Evolutionary conservation across 129 eudicot genomes (phyloP), one percentile per base, ranked within the genome.

Genomic region (Lonicera japonica): DNA sequence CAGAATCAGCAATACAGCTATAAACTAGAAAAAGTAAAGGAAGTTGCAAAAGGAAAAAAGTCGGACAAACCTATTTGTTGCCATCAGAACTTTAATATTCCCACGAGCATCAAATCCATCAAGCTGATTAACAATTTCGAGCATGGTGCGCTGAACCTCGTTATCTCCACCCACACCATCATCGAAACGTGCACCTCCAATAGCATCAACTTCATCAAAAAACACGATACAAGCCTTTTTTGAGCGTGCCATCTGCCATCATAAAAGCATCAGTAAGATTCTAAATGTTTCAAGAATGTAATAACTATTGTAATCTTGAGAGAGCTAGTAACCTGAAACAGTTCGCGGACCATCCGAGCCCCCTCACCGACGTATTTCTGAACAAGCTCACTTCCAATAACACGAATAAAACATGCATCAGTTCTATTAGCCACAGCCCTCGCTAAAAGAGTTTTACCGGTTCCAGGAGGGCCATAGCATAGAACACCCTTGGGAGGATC

Each of bases 51-150:
- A 17, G 16, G 13, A 43, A 43, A 8, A 43, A 10, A 14, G n/a
- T 20, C 55, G 4, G 8, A 7, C 24, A 24, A 15, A 94, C 99
- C 99, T 82, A 67, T 94, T 94, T 19, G 99, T 94, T 36, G 99
- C 99, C 99, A 94, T 94, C 0, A 94, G 87, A 59, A 94, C 96
- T 69, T 94, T 94, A 21, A 94, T 86, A 45, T 94, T 94, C 51
- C 96, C 99, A 66, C 95, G 99, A 20, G 96, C 95, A 75, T 94
- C 99, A 73, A 94, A 94, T 14, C 99, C 99, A 77, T 94, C 99
- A 46, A 94, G 96, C 72, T 88, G 99, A 53, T 94, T 94, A 54
- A 94, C 96, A 60, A 94, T 88, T 73, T 94, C 99, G 80, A 94
- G 95, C 96, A 94, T 88, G 63, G 99, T 94, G 29, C 99, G 79